Conservation (phyloP, 768 basidiomycete species). For the Ramaria sp. region DNA sequence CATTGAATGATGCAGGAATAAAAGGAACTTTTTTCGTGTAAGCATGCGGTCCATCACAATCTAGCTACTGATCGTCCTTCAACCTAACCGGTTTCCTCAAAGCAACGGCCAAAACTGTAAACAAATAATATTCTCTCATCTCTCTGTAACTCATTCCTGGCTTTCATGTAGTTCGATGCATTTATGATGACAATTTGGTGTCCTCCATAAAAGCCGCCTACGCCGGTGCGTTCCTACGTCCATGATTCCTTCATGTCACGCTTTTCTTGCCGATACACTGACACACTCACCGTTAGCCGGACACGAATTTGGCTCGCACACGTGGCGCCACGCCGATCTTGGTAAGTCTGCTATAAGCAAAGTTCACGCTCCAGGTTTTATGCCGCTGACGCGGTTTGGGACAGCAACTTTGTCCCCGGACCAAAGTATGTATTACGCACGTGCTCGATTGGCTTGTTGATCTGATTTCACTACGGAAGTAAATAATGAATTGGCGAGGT, state of each 20-base stretch:
- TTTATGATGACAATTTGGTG: slow-evolving; percentile 1
- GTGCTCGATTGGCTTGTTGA: no score
- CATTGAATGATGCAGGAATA: background rate
- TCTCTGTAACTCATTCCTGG: background rate
- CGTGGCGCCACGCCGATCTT: slow-evolving; percentile 28
- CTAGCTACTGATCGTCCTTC: background rate
- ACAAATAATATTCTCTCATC: background rate
- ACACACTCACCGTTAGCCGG: slow-evolving; percentile 15
- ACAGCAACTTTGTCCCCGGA: background rate
- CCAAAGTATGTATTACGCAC: background rate
- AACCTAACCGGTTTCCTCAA: background rate
- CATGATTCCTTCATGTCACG: background rate
- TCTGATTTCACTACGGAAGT: no score
- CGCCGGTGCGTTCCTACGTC: background rate
- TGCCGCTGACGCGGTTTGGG: background rate
- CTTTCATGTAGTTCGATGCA: background rate
- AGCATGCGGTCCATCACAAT: background rate
- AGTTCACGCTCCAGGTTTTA: background rate
- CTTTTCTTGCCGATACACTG: background rate
- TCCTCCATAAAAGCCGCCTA: background rate
- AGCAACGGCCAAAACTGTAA: slow-evolving; percentile 6
- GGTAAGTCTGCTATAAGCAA: background rate
- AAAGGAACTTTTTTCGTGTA: slow-evolving; percentile 7
- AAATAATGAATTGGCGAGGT: slow-evolving; percentile 5
- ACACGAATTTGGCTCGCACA: slow-evolving; percentile 36